Base-by-base conservation (phyloP, 257 asterid species). In the Capsicum chinense region DNA sequence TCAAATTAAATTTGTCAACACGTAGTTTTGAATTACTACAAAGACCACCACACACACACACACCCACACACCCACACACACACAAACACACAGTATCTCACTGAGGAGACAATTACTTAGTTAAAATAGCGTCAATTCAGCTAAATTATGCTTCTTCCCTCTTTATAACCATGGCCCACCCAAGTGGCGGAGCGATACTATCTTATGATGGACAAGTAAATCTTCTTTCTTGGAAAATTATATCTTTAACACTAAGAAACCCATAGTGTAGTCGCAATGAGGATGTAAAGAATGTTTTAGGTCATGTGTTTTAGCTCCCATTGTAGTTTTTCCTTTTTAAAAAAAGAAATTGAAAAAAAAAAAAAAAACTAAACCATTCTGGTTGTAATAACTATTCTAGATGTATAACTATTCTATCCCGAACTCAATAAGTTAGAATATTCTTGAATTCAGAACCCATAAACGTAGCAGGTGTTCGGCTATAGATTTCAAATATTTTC, bases 1-100 rank as follows among this genome's bases (percentile, higher is more conserved):
- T 74, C 60, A 76, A 13, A 4, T 52, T 52, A 14, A 74, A 76
- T 76, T 76, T 52, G 64, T 26, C 64, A 76, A 52, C 81, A 54
- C 81, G 50, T 26, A 76, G 44, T 76, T 26, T 54, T 26, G 26
- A 76, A 19, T 48, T 50, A 21, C 62, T 74, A 71, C 80, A 47
- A 47, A 44, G 37, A n/a, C 9, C 16, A 1, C n/a, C 13, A 3
- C 7, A 11, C 13, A 2, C 54, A 6, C 7, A 48, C 52, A 10
- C 9, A 7, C 52, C 52, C 52, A 9, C 63, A 16, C 63, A 17
- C 54, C 3, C 54, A 59, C 33, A 60, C 12, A 19, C 6, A 56
- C 58, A 56, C 5, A 56, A 16, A 56, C 7, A 6, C 64, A 58
- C 50, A 35, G 8, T 66, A 10, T 8, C 19, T 12, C n/a, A 67